Percentiles rank a stretch among this genome's conserved stretches.
Evolutionary conservation across 164 flowering plant species (phyloP).

Genomic region (Piper longum): DNA sequence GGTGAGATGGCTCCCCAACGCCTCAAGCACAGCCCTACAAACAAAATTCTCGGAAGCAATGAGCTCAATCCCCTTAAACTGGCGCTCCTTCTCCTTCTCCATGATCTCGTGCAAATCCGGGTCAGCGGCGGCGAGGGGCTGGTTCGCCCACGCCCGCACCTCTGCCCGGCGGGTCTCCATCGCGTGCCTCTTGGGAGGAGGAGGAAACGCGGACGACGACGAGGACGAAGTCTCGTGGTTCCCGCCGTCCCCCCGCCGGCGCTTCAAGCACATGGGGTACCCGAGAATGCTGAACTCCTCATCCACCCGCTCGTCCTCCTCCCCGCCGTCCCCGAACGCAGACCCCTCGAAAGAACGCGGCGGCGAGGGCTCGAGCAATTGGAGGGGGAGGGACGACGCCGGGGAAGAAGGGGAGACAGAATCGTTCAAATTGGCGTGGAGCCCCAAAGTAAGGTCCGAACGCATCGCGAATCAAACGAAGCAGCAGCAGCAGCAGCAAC

Average conservation of each 20-base stretch:
- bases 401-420: slow-evolving; percentile 7
- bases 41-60: slow-evolving; percentile 74
- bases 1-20: slow-evolving; percentile 58
- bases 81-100: slow-evolving; percentile 60
- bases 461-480: slow-evolving; percentile 11
- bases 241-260: slow-evolving; percentile 20
- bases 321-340: background rate
- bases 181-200: slow-evolving; percentile 1
- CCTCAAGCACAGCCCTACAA: slow-evolving; percentile 66
- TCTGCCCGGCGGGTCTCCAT: slow-evolving; percentile 8
- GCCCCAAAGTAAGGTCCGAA: slow-evolving; percentile 26
- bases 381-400: slow-evolving; percentile 23
- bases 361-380: slow-evolving; percentile 20
- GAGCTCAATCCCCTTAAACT: slow-evolving; percentile 51
- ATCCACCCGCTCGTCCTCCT: slow-evolving; percentile 15
- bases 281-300: slow-evolving; percentile 56
- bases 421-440: background rate
- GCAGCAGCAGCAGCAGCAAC: slow-evolving; percentile 11
- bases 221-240: background rate
- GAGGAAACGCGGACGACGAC: background rate
- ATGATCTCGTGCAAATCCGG: slow-evolving; percentile 47
- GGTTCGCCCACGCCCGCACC: slow-evolving; percentile 47
- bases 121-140: slow-evolving; percentile 38
- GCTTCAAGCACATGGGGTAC: slow-evolving; percentile 56
- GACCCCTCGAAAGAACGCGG: background rate